Evolutionary conservation across 805 yeast genomes (phyloP).

Genomic region (Kuraishia capsulata): DNA sequence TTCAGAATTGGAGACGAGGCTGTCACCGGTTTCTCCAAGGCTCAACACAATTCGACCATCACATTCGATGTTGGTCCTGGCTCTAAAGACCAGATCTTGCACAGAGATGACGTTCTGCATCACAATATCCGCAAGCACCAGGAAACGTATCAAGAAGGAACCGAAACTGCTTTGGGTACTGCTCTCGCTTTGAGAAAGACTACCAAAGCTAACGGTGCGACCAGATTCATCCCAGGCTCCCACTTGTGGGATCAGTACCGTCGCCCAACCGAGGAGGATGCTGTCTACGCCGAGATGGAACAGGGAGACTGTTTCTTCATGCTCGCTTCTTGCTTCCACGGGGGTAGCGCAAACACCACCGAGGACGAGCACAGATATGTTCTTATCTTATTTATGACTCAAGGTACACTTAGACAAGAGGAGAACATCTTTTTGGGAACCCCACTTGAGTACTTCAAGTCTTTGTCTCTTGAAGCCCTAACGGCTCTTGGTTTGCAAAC

Average conservation of each 20-base stretch:
- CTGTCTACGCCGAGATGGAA: slow-evolving; percentile 17
- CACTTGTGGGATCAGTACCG: slow-evolving; percentile 19
- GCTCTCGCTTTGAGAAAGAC: slow-evolving; percentile 11
- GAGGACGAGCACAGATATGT: slow-evolving; percentile 14
- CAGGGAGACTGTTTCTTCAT: slow-evolving; percentile 22
- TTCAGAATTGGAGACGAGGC: too few relatives aligned
- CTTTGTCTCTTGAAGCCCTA: slow-evolving; percentile 9
- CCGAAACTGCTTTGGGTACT: slow-evolving; percentile 13
- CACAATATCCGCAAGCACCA: too few relatives aligned
- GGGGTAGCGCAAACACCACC: slow-evolving; percentile 18
- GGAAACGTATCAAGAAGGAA: slow-evolving; percentile 10
- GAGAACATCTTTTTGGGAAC: slow-evolving; percentile 16
- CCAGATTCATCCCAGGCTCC: slow-evolving; percentile 21
- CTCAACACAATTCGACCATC: slow-evolving; percentile 11
- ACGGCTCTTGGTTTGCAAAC: slow-evolving; percentile 10
- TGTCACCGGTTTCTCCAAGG: slow-evolving; percentile 10
- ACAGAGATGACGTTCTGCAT: slow-evolving; percentile 16
- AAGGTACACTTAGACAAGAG: slow-evolving; percentile 18
- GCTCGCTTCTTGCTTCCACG: too few relatives aligned
- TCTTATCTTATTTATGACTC: slow-evolving; percentile 17
- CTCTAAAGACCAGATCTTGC: slow-evolving; percentile 12
- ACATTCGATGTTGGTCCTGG: slow-evolving; percentile 16
- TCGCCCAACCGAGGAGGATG: slow-evolving; percentile 12
- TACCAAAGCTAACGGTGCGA: slow-evolving; percentile 18
- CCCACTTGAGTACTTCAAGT: slow-evolving; percentile 14